These are phyloP conservation scores for Apiospora phragmitis DNA, from an alignment of 2,329 filamentous ascomycete genomes.

Conservation along the genomic window DNA sequence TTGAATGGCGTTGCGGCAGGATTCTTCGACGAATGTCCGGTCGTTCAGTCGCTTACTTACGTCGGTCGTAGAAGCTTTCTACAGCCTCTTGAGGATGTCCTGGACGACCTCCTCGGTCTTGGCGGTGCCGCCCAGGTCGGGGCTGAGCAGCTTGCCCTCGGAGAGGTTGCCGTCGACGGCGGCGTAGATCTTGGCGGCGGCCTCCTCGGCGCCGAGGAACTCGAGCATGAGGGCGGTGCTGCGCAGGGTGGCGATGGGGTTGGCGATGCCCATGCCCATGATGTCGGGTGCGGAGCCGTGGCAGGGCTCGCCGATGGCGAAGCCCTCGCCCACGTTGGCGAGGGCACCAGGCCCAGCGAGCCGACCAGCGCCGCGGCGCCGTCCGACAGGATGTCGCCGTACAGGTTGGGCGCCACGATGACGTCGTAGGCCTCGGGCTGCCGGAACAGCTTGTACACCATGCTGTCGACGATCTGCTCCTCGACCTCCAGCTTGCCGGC, in stretches of 20 bases:
- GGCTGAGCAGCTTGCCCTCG: conserved; percentile 79
- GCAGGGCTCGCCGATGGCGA: conserved; percentile 97
- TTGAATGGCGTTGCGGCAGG: not conserved
- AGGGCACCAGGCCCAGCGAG: conserved; percentile 87
- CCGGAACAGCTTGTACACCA: conserved; percentile 99
- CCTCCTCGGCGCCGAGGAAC: conserved; percentile 84
- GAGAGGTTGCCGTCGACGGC: conserved; percentile 90
- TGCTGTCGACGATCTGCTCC: conserved; percentile 98
- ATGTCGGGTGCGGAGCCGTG: conserved; percentile 97
- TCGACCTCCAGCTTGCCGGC: conserved; percentile 65
- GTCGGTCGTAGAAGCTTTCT: conserved; percentile 29
- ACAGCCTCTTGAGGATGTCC: conserved; percentile 83
- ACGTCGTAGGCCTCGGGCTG: conserved; percentile 95
- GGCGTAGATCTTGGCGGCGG: conserved; percentile 85
- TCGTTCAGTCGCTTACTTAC: not conserved
- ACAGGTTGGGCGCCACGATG: conserved; percentile 95
- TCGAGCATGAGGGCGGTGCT: conserved; percentile 94
- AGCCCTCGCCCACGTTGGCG: conserved; percentile 91
- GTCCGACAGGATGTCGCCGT: conserved; percentile 95
- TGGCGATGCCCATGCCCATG: conserved; percentile 87
- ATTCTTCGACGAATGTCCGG: not conserved
- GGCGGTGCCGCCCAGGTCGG: conserved; percentile 86
- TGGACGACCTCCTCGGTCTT: conserved; percentile 83
- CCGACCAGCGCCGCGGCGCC: conserved; percentile 93
- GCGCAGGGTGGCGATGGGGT: conserved; percentile 92